Conservation (phyloP, 2,329 filamentous ascomycete genomes). For the Stachybotrys chlorohalonatus region DNA sequence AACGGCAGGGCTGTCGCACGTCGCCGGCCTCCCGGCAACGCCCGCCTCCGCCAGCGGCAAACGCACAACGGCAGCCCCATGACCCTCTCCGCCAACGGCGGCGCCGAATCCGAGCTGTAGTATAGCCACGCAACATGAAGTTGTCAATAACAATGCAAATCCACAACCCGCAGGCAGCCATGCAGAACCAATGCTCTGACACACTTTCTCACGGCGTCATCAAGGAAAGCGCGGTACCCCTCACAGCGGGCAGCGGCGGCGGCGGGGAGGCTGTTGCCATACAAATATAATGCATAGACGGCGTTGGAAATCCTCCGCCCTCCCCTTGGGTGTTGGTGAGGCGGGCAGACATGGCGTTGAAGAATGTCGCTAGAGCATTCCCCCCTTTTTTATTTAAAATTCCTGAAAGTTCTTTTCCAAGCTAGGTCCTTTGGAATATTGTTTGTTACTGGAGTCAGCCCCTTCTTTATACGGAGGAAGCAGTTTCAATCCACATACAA, state of each 20-base stretch:
- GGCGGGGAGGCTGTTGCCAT: slow-evolving; percentile 8
- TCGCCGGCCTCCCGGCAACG: slow-evolving; percentile 32
- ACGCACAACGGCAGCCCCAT: slow-evolving; percentile 48
- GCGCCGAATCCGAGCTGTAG: slow-evolving; percentile 47
- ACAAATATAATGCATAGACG: slow-evolving; percentile 22
- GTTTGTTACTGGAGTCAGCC: background rate
- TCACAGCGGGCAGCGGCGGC: background rate
- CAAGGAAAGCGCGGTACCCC: too few species aligned
- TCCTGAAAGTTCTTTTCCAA: background rate
- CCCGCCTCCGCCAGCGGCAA: slow-evolving; percentile 32
- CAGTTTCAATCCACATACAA: too few species aligned
- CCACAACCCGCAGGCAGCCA: too few species aligned
- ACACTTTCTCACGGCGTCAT: too few species aligned
- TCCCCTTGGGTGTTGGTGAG: background rate
- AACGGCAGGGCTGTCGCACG: slow-evolving; percentile 31
- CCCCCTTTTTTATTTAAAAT: background rate
- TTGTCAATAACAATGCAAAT: too few species aligned
- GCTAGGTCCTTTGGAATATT: background rate
- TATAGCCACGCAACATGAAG: background rate
- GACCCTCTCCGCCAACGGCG: slow-evolving; percentile 45
- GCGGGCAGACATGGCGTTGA: background rate
- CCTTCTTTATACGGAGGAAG: background rate
- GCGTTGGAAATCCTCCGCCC: slow-evolving; percentile 15
- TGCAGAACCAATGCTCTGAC: too few species aligned
- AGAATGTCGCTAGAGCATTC: background rate